phyloP scores from a whole-genome alignment of 108 stramenopile genomes.

The Skeletonema marinoi region DNA sequence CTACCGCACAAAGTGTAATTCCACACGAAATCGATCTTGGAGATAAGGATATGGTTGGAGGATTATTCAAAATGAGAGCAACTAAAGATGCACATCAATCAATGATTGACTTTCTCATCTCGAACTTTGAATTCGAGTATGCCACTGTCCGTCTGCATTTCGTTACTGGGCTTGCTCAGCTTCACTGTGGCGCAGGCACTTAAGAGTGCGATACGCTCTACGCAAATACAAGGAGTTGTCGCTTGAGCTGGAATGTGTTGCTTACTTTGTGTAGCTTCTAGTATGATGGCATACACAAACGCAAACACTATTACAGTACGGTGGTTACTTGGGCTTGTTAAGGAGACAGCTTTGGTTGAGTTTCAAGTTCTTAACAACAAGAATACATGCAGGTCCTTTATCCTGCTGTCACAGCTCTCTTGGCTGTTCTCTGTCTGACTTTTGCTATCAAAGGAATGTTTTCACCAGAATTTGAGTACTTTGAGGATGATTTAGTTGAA shows the following conservation, averaged over 20 bases:
- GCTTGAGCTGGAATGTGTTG: conserved; percentile 50
- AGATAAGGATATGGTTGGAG: conserved; percentile 29
- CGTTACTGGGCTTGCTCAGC: conserved; percentile 40
- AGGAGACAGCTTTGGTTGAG: conserved; percentile 30
- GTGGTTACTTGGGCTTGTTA: conserved; percentile 37
- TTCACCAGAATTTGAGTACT: conserved; percentile 36
- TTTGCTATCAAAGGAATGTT: conserved; percentile 35
- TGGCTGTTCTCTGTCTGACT: conserved; percentile 22
- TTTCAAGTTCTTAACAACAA: conserved; percentile 18
- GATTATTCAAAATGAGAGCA: conserved; percentile 21
- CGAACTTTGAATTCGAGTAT: conserved; percentile 49
- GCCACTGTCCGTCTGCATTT: conserved; percentile 39
- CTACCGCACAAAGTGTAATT: conserved; percentile 23
- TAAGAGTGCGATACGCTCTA: conserved; percentile 44
- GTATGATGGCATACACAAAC: conserved; percentile 42
- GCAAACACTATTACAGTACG: conserved; percentile 43
- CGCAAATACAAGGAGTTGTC: conserved; percentile 45
- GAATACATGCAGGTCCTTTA: conserved; percentile 27
- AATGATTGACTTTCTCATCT: conserved; percentile 44
- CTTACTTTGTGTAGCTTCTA: conserved; percentile 32
- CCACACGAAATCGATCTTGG: conserved; percentile 3
- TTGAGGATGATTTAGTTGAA: conserved; percentile 25
- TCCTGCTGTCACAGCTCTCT: conserved; percentile 37
- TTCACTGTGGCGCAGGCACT: conserved; percentile 43
- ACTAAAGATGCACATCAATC: conserved; percentile 21